Percentiles rank a stretch among this genome's conserved stretches.
phyloP scores from a whole-genome alignment of 331 rosid genomes.

The Pyrus hybrid region DNA sequence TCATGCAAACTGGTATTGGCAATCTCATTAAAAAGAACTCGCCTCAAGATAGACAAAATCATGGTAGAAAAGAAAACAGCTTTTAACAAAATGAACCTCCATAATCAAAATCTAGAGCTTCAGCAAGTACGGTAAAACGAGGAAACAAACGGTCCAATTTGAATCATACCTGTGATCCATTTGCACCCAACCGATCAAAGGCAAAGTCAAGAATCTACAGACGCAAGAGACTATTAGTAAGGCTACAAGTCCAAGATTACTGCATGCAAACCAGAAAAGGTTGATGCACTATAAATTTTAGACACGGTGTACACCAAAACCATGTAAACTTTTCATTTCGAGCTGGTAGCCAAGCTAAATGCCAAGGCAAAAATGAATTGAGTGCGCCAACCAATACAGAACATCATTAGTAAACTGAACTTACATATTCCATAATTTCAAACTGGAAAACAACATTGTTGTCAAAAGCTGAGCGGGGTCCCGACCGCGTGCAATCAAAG shows the following conservation, averaged over 20 bases:
- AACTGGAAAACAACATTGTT: slow-evolving; percentile 58
- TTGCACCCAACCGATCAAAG: slow-evolving; percentile 87
- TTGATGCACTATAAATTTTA: not conserved
- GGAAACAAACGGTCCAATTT: not conserved
- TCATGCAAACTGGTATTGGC: not conserved
- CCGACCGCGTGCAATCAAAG: slow-evolving; percentile 63
- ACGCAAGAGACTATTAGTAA: slow-evolving; percentile 28
- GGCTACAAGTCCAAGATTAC: not conserved
- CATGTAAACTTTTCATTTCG: not conserved
- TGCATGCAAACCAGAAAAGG: not conserved
- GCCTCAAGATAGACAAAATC: not conserved
- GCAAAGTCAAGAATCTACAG: slow-evolving; percentile 84
- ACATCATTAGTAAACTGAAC: slow-evolving; percentile 20
- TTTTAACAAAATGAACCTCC: not conserved
- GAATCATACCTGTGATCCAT: slow-evolving; percentile 62
- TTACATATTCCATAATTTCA: slow-evolving; percentile 62
- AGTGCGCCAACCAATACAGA: not conserved
- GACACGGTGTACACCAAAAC: not conserved
- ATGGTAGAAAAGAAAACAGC: not conserved
- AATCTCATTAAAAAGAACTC: not conserved
- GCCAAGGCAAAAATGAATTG: not conserved
- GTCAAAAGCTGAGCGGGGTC: slow-evolving; percentile 62
- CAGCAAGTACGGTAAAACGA: not conserved
- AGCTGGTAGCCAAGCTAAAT: not conserved
- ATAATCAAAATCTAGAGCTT: not conserved